A percentile compares a stretch with the other conserved stretches of the same genome.
These are phyloP conservation scores for Tetraselmis striata DNA, from an alignment of 139 green algal species.

Conservation along the genomic window DNA sequence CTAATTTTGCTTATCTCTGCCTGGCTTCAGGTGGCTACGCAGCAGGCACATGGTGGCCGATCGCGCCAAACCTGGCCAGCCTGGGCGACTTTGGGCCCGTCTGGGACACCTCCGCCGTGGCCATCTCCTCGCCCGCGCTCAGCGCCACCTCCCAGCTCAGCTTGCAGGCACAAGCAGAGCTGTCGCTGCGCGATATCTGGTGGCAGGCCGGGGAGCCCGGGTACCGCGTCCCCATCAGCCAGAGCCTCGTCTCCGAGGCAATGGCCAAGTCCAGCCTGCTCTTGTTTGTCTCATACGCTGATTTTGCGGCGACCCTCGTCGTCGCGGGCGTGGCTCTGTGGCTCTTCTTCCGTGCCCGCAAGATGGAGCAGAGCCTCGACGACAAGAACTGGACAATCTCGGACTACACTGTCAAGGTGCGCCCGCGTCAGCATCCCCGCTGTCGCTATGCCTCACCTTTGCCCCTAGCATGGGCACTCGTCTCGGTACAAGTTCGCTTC, in stretches of 20 bases:
- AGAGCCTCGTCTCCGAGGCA: not conserved
- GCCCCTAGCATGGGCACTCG: too few relatives aligned
- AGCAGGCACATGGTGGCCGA: not conserved
- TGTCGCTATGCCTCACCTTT: too few relatives aligned
- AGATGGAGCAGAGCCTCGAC: not conserved
- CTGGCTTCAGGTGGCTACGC: too few relatives aligned
- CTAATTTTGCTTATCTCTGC: too few relatives aligned
- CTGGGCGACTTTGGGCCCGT: not conserved
- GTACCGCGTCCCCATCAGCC: not conserved
- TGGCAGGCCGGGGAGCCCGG: not conserved
- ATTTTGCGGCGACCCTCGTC: not conserved
- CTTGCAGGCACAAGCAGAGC: not conserved
- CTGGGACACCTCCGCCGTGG: not conserved
- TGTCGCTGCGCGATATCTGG: not conserved
- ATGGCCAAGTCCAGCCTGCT: not conserved
- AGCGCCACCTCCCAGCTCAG: not conserved
- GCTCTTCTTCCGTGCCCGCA: not conserved
- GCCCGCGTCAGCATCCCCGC: too few relatives aligned
- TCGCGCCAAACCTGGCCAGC: not conserved
- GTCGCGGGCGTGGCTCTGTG: not conserved
- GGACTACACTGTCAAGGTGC: not conserved
- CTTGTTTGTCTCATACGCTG: not conserved
- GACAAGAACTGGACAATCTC: not conserved
- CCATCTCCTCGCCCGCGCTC: not conserved
- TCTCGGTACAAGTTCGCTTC: too few relatives aligned